Base-by-base conservation (phyloP, 495 filamentous ascomycete genomes). In the Aspergillus steynii region DNA sequence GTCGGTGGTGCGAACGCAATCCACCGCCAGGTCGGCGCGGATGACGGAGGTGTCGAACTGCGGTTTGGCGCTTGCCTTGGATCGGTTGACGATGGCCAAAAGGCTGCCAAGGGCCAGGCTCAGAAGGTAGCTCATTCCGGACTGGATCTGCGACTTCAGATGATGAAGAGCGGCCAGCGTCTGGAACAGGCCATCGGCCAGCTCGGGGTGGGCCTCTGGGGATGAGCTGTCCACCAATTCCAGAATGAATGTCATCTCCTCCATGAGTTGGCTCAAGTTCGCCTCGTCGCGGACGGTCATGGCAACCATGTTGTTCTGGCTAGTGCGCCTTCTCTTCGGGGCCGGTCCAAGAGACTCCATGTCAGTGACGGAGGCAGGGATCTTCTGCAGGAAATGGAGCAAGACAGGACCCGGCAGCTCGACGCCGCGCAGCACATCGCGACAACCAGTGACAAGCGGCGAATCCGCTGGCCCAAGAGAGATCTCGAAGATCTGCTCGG, bases 81-180 rank as follows among this genome's bases (percentile, higher is more conserved):
- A 86, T 0, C 82, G 81, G 59, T 93, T 86, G 48, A 97, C 84
- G 72, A 97, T 94, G 50, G 86, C 84, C 37, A 90, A 76, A 12
- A 97, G 81, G 64, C 88, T 90, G 51, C 88, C 83, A 42, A 98
- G 77, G 1, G 92, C 83, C 48, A 96, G 72, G 52, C 86, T 88
- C 66, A 97, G 88, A 15, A 99, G 81, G 74, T 97, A 97, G 5
- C 88, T 91, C 60, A 96, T 81, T 62, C 93, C 90, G 1, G 90
- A 90, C 37, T 82, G 81, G 20, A 90, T 82, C 55, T 90, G 82
- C 2, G 82, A 78, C 67, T 89, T 88, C 68, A 90, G 89, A 61
- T 90, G 87, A 51, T 95, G 91, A 34, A 98, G 78, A 63, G 96
- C 90, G n/a, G 85, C 86, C 46, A 99, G 82, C 0, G 89, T 79